phyloP scores from a whole-genome alignment of 331 rosid species.

The Cydonia oblonga region DNA sequence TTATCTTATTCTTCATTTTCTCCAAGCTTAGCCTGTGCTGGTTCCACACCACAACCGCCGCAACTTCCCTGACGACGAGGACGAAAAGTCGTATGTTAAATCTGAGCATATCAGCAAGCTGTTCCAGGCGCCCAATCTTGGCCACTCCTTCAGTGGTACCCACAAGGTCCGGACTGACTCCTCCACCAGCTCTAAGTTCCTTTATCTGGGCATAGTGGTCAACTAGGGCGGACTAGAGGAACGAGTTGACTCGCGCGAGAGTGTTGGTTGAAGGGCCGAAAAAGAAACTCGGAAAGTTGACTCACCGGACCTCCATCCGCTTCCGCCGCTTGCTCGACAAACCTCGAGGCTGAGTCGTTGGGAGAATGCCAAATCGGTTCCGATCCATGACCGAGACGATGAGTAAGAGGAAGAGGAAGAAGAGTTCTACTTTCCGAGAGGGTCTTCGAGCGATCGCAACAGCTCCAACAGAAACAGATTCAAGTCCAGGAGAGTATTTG shows the following conservation, averaged over 20 bases:
- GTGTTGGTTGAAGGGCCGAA: neutral
- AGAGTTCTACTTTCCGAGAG: conserved; percentile 49
- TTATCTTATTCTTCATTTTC: too few species aligned
- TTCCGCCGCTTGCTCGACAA: conserved; percentile 31
- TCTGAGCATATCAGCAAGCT: conserved; percentile 57
- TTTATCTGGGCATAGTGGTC: conserved; percentile 46
- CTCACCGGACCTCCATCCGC: conserved; percentile 50
- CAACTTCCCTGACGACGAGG: conserved; percentile 29
- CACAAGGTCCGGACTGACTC: conserved; percentile 33
- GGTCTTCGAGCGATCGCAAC: conserved; percentile 21
- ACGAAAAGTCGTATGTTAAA: conserved; percentile 41
- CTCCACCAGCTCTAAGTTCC: conserved; percentile 68
- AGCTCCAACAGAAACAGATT: conserved; percentile 10
- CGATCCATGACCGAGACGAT: neutral
- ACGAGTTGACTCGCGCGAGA: conserved; percentile 1
- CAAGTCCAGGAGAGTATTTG: conserved; percentile 22
- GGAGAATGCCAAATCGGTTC: conserved; percentile 11
- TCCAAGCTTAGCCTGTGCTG: too few species aligned
- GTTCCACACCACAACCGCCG: neutral
- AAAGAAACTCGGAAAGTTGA: conserved; percentile 18
- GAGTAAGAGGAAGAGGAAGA: conserved; percentile 37
- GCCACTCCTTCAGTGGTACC: neutral
- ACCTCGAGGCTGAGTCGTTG: neutral
- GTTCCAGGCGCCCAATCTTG: conserved; percentile 28
- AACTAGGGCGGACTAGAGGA: conserved; percentile 31